These are phyloP conservation scores for Hypholoma fasciculare DNA, from an alignment of 768 basidiomycete genomes.

Conservation along the genomic window DNA sequence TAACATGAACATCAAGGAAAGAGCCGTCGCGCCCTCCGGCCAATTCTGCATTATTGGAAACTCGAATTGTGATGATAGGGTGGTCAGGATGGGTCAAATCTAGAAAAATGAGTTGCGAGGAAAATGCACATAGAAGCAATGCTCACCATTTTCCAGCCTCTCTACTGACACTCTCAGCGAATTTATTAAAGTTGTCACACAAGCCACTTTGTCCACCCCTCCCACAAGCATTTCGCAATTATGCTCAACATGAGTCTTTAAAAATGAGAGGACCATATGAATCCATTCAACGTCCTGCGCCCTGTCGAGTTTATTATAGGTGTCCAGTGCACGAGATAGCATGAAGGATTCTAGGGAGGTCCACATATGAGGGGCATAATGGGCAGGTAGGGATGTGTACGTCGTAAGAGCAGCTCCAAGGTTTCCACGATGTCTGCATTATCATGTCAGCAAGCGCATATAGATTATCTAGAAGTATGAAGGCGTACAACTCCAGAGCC, in stretches of 20 bases:
- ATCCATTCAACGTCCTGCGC: constrained; percentile 79
- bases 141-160: constrained; percentile 55
- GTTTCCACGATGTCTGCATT: constrained; percentile 63
- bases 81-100: constrained; percentile 73
- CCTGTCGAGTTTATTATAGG: constrained; percentile 57
- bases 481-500: constrained; percentile 81
- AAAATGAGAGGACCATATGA: constrained; percentile 72
- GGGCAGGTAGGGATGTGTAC: constrained; percentile 80
- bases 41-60: constrained; percentile 45
- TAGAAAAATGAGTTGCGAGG: constrained; percentile 5
- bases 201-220: constrained; percentile 48
- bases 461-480: background rate
- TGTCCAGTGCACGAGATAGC: constrained; percentile 72
- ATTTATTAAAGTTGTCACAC: constrained; percentile 51
- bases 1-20: constrained; percentile 56
- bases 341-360: constrained; percentile 77
- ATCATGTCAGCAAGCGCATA: background rate
- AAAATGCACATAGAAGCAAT: background rate
- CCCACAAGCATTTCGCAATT: constrained; percentile 52
- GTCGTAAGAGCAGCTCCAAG: constrained; percentile 63
- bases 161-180: constrained; percentile 49
- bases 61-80: constrained; percentile 57
- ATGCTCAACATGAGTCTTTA: constrained; percentile 66
- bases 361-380: constrained; percentile 84
- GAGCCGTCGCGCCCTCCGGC: constrained; percentile 69